phyloP scores from a whole-genome alignment of 768 basidiomycete species.

The Russula foetens region DNA sequence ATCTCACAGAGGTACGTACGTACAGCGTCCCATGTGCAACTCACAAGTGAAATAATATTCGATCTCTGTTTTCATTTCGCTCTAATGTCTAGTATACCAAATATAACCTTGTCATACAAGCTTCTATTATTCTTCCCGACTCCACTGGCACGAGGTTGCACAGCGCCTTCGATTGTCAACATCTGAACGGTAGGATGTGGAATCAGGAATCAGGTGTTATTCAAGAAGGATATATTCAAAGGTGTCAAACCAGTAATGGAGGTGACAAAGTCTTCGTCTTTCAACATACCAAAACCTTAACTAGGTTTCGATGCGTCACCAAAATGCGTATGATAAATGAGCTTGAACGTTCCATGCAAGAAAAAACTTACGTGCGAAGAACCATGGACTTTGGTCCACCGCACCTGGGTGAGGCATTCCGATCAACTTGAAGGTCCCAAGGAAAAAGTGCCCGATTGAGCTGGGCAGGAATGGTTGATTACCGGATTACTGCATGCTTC shows the following conservation, averaged over 20 bases:
- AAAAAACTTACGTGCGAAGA: not conserved
- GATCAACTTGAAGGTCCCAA: not conserved
- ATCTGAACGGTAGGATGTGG: not conserved
- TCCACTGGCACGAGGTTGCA: conserved; percentile 6
- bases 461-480: too few relatives aligned
- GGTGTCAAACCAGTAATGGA: not conserved
- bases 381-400: not conserved
- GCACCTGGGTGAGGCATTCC: not conserved
- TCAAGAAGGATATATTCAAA: not conserved
- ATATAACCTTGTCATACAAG: not conserved
- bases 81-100: not conserved
- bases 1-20: conserved; percentile 1
- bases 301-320: not conserved
- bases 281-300: not conserved
- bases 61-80: conserved; percentile 12
- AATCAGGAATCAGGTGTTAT: too few relatives aligned
- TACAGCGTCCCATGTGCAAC: conserved; percentile 3
- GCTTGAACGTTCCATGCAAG: not conserved
- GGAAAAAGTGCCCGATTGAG: not conserved
- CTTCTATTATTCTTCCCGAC: not conserved
- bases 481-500: not conserved
- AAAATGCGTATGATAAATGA: not conserved
- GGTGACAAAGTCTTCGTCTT: not conserved
- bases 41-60: not conserved
- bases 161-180: not conserved